These are phyloP conservation scores for Thelonectria blattea DNA, from an alignment of 2,329 filamentous ascomycete genomes.

Conservation along the genomic window DNA sequence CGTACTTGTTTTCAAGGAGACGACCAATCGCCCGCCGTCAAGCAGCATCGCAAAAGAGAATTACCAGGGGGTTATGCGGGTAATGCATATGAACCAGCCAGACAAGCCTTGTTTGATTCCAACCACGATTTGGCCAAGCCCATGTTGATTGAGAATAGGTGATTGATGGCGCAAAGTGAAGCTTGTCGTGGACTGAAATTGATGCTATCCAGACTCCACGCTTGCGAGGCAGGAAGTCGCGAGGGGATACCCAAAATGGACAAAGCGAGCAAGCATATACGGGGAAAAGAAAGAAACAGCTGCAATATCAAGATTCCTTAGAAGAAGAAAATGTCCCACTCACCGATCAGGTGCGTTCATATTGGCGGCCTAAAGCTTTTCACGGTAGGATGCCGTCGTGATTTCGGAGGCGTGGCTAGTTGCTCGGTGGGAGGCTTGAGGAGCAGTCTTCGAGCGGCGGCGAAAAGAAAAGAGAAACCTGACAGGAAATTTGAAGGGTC, in stretches of 20 bases:
- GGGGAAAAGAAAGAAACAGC: not conserved
- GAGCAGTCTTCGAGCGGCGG: not conserved
- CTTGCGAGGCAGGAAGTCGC: slow-evolving; percentile 1
- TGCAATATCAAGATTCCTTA: not conserved
- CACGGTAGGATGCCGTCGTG: slow-evolving; percentile 1
- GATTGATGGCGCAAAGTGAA: not conserved
- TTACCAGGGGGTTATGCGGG: not conserved
- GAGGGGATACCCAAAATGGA: not conserved
- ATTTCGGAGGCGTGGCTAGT: not conserved
- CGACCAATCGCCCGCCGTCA: not conserved
- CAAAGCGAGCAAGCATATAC: not conserved
- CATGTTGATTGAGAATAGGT: not conserved
- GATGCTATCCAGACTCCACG: not conserved
- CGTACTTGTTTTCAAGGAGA: not conserved
- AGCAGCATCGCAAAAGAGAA: not conserved
- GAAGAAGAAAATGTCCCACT: slow-evolving; percentile 35
- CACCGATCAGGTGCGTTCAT: slow-evolving; percentile 66
- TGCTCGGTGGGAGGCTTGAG: not conserved
- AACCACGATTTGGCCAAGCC: not conserved
- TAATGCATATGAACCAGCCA: not conserved
- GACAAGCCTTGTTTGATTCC: not conserved
- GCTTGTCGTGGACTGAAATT: not conserved
- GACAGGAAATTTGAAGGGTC: not conserved
- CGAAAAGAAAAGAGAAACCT: not conserved
- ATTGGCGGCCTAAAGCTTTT: slow-evolving; percentile 28